Percentiles rank a stretch among this genome's conserved stretches.
These are phyloP conservation scores for Apostasia shenzhenica DNA, from an alignment of 106 monocot species.

Conservation along the genomic window DNA sequence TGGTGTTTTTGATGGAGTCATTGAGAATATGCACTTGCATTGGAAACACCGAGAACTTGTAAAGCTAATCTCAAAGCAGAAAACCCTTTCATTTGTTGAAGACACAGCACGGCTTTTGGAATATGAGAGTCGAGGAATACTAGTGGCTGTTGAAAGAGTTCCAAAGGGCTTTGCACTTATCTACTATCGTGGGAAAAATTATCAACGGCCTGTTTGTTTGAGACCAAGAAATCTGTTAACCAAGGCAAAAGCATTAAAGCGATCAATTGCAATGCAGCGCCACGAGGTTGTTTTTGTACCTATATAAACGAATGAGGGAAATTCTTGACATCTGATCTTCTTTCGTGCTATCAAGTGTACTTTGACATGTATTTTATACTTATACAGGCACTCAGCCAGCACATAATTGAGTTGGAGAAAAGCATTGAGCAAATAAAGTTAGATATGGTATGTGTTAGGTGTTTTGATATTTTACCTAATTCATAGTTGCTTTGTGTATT, in stretches of 20 bases:
- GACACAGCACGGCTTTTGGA: conserved; percentile 82
- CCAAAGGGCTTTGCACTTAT: conserved; percentile 91
- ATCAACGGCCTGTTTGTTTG: conserved; percentile 73
- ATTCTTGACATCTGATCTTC: no score
- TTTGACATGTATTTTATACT: no score
- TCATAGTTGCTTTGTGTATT: neutral
- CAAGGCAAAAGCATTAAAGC: conserved; percentile 92
- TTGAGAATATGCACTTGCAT: conserved; percentile 99
- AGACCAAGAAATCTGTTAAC: conserved; percentile 96
- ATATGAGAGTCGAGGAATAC: conserved; percentile 94
- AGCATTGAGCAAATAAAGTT: conserved; percentile 47
- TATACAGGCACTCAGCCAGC: conserved; percentile 63
- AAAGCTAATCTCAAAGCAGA: conserved; percentile 92
- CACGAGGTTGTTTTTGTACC: conserved; percentile 65
- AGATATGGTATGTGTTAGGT: conserved; percentile 41
- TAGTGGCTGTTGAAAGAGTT: conserved; percentile 89
- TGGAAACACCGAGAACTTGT: conserved; percentile 99
- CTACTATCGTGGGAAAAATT: conserved; percentile 97
- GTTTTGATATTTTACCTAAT: neutral
- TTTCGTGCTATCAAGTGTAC: no score
- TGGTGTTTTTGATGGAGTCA: conserved; percentile 99
- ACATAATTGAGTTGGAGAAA: conserved; percentile 52
- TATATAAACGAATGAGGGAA: no score
- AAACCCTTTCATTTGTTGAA: conserved; percentile 92
- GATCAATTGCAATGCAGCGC: conserved; percentile 93